phyloP scores from a whole-genome alignment of 768 basidiomycete species.

The Hericium rajendrae region DNA sequence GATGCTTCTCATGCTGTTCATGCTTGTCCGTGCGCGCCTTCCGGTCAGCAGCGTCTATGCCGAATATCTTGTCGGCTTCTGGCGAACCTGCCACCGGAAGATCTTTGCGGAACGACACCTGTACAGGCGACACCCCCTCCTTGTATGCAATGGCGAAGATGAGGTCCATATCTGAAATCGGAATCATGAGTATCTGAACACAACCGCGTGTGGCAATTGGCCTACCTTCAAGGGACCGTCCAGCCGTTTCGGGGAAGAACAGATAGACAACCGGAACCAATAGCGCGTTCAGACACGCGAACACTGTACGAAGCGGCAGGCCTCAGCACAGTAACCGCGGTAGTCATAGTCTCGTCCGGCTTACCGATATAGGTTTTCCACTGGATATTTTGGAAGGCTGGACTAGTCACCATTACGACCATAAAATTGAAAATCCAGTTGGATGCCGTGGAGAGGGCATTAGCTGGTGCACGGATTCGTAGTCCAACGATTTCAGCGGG shows the following conservation, averaged over 20 bases:
- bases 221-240: slow-evolving; percentile 46
- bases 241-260: slow-evolving; percentile 55
- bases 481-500: slow-evolving; percentile 60
- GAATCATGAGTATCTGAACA: too few species aligned
- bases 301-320: slow-evolving; percentile 26
- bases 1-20: background rate
- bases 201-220: background rate
- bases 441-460: slow-evolving; percentile 47
- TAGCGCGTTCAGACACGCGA: slow-evolving; percentile 46
- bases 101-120: slow-evolving; percentile 24
- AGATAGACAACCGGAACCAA: slow-evolving; percentile 49
- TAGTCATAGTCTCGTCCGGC: background rate
- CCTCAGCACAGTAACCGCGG: background rate
- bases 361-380: slow-evolving; percentile 53
- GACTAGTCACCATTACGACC: slow-evolving; percentile 54
- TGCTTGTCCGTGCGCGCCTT: background rate
- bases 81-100: slow-evolving; percentile 24
- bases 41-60: slow-evolving; percentile 8
- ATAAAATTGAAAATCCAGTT: slow-evolving; percentile 51
- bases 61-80: slow-evolving; percentile 27
- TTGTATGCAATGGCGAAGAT: slow-evolving; percentile 26
- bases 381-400: slow-evolving; percentile 46
- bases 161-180: slow-evolving; percentile 23
- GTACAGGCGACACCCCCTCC: slow-evolving; percentile 25
- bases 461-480: slow-evolving; percentile 52